Evolutionary conservation across 106 monocot species (phyloP), one percentile per base, ranked within the genome.

Genomic region (Dendrobium nobile): DNA sequence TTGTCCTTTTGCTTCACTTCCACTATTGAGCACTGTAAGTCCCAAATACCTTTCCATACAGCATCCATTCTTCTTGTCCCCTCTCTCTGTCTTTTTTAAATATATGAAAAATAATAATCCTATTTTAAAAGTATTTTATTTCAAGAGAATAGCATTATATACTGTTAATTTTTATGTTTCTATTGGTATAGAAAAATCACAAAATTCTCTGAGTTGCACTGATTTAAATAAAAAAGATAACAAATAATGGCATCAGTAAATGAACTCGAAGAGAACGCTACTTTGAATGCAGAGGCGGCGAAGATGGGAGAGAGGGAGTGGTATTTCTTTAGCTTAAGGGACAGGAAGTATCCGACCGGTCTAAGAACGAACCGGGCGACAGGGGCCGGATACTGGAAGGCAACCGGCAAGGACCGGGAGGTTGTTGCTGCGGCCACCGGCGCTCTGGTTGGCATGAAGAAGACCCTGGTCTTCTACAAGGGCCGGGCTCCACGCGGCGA

Each of bases 391-490:
- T 99, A 99, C 84, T 99, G 98, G 98, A 99, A 99, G 85, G 98
- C 98, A n/a, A 99, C 98, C 15, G 98, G 98, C 9, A 99, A 98
- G 81, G 98, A 99, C 77, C 84, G 98, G 33, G 95, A 95, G 86
- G 93, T 99, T 44, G 84, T 80, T 54, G 81, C 75, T 43, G 33
- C 88, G 45, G 16, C 81, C 58, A 81, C 77, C 18, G 85, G 90
- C 3, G 80, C 80, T 0, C 91, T 99, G 8, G 88, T 99, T 11
- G 98, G 98, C 28, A 92, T 99, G 95, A 99, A 99, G 94, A 99
- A 99, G 82, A 99, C 98, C 9, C 85, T 99, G 2, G 95, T 99
- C 41, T 99, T 99, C 82, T 95, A 99, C 92, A 95, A 85, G 58
- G 98, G 98, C 1, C 80, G 98, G 64, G 95, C 98, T 0, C 98